phyloP scores from a whole-genome alignment of 78 protist species.

The Chrysochromulina tobinii region DNA sequence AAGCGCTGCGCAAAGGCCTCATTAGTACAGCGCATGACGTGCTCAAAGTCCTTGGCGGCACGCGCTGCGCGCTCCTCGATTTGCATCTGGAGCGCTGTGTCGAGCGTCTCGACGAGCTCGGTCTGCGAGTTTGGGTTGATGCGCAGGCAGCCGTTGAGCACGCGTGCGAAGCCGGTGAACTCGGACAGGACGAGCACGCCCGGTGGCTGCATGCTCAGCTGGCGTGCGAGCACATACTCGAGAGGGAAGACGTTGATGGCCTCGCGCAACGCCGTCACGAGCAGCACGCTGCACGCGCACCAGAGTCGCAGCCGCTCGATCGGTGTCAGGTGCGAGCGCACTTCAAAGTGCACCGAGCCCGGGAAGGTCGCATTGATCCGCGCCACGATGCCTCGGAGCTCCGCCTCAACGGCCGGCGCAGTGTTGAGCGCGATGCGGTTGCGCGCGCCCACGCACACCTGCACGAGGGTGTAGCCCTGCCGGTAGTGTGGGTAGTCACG shows the following conservation, averaged over 20 bases:
- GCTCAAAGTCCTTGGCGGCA: not conserved
- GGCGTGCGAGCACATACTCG: conserved; percentile 67
- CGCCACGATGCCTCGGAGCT: not conserved
- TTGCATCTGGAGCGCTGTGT: not conserved
- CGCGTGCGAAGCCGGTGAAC: not conserved
- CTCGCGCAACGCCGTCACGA: conserved; percentile 82
- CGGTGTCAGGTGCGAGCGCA: not conserved
- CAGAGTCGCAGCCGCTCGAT: not conserved
- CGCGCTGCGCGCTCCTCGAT: not conserved
- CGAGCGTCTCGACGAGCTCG: not conserved
- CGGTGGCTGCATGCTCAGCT: not conserved
- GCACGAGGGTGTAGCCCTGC: conserved; percentile 71
- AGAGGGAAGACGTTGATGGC: conserved; percentile 86
- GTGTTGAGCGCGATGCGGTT: not conserved
- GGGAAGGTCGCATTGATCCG: not conserved
- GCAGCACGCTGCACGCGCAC: conserved; percentile 54
- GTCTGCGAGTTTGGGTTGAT: not conserved
- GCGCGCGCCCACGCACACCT: conserved; percentile 32
- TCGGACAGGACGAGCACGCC: not conserved
- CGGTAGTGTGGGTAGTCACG: conserved; percentile 63
- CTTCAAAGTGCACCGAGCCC: not conserved
- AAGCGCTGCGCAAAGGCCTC: not conserved
- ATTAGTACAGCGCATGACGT: not conserved
- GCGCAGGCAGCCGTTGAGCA: not conserved
- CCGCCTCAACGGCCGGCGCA: not conserved